Conservation (phyloP, 1,139 yeast species). For the Oligophagozyma castellii region DNA sequence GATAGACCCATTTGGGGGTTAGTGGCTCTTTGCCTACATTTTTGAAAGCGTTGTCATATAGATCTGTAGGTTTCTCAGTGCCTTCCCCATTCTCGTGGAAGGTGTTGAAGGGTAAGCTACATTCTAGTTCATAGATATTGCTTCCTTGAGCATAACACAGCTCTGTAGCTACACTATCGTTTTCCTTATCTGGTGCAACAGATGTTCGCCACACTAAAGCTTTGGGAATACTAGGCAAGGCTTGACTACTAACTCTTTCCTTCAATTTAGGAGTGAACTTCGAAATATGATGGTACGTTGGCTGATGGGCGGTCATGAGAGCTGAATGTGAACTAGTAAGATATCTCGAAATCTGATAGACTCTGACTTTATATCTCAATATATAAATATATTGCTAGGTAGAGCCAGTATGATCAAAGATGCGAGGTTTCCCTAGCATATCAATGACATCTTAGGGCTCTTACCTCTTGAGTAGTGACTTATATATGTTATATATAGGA, state of each 20-base stretch:
- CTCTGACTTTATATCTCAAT: too few relatives aligned
- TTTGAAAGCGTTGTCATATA: slow-evolving; percentile 10
- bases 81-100: slow-evolving; percentile 7
- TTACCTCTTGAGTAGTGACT: too few relatives aligned
- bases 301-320: too few relatives aligned
- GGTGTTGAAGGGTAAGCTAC: slow-evolving; percentile 18
- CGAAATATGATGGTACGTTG: slow-evolving; percentile 2
- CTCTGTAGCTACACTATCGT: slow-evolving; percentile 1
- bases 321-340: too few relatives aligned
- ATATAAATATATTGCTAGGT: too few relatives aligned
- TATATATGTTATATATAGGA: too few relatives aligned
- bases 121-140: slow-evolving; percentile 20
- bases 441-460: too few relatives aligned
- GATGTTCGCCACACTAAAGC: slow-evolving; percentile 2
- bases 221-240: too few relatives aligned
- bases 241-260: slow-evolving; percentile 2
- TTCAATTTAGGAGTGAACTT: slow-evolving; percentile 2
- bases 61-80: slow-evolving; percentile 2
- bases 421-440: too few relatives aligned
- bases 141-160: slow-evolving; percentile 19
- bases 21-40: slow-evolving; percentile 9
- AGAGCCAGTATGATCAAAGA: too few relatives aligned
- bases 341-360: too few relatives aligned
- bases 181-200: slow-evolving; percentile 2
- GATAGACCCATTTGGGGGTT: slow-evolving; percentile 19